phyloP scores from a whole-genome alignment of 1,139 yeast species.

The Protomyces pachydermus region DNA sequence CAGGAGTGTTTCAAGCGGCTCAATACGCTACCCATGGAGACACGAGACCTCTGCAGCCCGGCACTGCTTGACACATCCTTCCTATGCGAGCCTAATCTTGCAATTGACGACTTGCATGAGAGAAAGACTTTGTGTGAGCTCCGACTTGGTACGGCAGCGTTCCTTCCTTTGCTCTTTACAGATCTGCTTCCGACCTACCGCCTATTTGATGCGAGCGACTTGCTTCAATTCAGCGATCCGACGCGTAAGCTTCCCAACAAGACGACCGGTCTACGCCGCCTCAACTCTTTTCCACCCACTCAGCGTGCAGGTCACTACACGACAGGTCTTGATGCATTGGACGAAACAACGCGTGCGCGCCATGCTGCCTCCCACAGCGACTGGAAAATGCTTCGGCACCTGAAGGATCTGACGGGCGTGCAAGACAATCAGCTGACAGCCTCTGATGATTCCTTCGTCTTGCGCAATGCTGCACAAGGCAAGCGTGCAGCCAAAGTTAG shows the following conservation, averaged over 20 bases:
- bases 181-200: slow-evolving; percentile 51
- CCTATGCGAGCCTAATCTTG: slow-evolving; percentile 46
- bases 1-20: slow-evolving; percentile 26
- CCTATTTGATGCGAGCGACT: slow-evolving; percentile 43
- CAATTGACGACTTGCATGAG: slow-evolving; percentile 44
- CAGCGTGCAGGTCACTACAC: slow-evolving; percentile 35
- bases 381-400: slow-evolving; percentile 49
- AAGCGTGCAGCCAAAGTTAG: neutral
- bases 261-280: slow-evolving; percentile 35
- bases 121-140: slow-evolving; percentile 44
- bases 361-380: slow-evolving; percentile 42
- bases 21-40: slow-evolving; percentile 6
- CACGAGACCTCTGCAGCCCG: slow-evolving; percentile 5
- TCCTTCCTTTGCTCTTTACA: slow-evolving; percentile 58
- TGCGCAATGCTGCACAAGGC: slow-evolving; percentile 48
- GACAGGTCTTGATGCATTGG: slow-evolving; percentile 42
- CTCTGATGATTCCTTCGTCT: slow-evolving; percentile 44
- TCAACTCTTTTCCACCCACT: slow-evolving; percentile 42
- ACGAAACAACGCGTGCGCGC: slow-evolving; percentile 40
- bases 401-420: slow-evolving; percentile 57
- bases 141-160: slow-evolving; percentile 54
- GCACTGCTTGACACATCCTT: slow-evolving; percentile 42
- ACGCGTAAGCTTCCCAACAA: neutral
- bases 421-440: slow-evolving; percentile 48
- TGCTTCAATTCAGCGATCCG: slow-evolving; percentile 31